Evolutionary conservation across 352 stramenopile species (phyloP).

Genomic region (Phytophthora litchii): DNA sequence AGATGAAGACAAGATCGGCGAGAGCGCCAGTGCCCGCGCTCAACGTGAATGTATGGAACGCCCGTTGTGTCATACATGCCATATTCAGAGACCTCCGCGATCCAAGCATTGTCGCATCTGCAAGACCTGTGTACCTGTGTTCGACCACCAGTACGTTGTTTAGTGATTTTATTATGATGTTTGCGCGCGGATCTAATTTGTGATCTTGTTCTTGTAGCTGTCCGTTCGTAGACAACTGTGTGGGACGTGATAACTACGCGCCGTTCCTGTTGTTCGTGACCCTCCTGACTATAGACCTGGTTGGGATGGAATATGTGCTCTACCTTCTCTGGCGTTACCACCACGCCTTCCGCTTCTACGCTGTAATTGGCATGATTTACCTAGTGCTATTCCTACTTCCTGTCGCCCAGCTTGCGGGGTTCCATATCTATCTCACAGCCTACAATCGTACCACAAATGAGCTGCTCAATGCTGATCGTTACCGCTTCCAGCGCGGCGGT

Average conservation of each 20-base stretch:
- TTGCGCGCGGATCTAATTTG: conserved; percentile 10
- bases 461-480: conserved; percentile 72
- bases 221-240: conserved; percentile 98
- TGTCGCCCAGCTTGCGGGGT: conserved; percentile 56
- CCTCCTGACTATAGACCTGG: conserved; percentile 50
- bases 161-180: background rate
- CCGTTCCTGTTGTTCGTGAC: conserved; percentile 72
- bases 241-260: conserved; percentile 98
- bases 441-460: conserved; percentile 85
- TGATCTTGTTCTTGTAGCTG: conserved; percentile 61
- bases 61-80: conserved; percentile 85
- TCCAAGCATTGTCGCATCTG: conserved; percentile 92
- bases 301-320: conserved; percentile 64
- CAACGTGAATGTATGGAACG: conserved; percentile 52
- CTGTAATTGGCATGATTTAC: conserved; percentile 50
- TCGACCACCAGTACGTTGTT: conserved; percentile 96
- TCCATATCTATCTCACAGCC: conserved; percentile 78
- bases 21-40: conserved; percentile 24
- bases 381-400: conserved; percentile 53
- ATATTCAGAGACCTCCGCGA: conserved; percentile 75
- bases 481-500: conserved; percentile 49
- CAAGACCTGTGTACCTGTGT: conserved; percentile 94
- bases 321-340: conserved; percentile 56
- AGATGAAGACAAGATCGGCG: conserved; percentile 19
- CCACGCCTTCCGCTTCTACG: conserved; percentile 40